Percentiles rank a stretch among this genome's conserved stretches.
Conservation (phyloP, 306 rosid genomes). For the Rosa multiflora region DNA sequence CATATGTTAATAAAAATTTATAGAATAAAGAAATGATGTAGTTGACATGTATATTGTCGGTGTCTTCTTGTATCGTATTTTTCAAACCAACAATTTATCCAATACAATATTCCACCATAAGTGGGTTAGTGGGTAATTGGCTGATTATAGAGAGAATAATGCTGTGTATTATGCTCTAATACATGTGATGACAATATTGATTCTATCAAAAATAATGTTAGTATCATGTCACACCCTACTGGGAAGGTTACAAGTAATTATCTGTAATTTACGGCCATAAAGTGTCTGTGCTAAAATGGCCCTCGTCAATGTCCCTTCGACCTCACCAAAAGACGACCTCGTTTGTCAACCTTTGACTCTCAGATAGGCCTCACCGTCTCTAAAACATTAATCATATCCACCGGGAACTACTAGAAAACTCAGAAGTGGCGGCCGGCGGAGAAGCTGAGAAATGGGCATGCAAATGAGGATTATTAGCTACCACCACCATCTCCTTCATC, state of each 20-base stretch:
- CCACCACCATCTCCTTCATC: not conserved
- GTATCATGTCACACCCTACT: not conserved
- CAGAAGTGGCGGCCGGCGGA: not conserved
- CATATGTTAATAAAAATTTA: too few relatives aligned
- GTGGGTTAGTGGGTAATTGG: not conserved
- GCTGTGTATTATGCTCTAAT: not conserved
- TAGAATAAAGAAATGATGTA: not conserved
- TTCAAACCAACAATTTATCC: not conserved
- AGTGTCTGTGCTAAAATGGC: not conserved
- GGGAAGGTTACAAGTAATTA: not conserved
- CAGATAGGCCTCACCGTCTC: not conserved
- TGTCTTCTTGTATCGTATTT: not conserved
- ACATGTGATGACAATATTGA: not conserved
- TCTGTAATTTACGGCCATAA: not conserved
- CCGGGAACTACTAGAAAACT: not conserved
- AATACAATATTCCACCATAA: not conserved
- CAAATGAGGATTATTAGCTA: conserved; percentile 1
- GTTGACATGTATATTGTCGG: not conserved
- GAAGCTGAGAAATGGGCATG: conserved; percentile 6
- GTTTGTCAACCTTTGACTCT: not conserved
- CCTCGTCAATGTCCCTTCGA: conserved; percentile 36
- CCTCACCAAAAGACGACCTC: conserved; percentile 35
- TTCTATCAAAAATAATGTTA: not conserved
- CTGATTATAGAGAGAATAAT: not conserved
- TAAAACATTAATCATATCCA: not conserved